Base-by-base conservation (phyloP, 2,329 filamentous ascomycete genomes). In the Fusarium bulbicola region DNA sequence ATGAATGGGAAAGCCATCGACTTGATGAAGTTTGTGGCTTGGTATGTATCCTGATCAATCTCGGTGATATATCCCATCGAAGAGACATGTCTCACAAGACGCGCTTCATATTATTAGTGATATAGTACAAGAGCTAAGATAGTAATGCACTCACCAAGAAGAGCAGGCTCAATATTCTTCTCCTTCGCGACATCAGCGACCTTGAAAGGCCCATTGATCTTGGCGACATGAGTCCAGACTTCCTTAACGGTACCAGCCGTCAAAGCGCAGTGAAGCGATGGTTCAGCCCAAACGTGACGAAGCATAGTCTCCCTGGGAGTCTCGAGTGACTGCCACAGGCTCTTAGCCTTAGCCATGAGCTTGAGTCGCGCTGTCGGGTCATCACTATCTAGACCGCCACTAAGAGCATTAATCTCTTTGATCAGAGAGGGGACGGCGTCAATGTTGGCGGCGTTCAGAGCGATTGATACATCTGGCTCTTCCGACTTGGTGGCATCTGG, bases 301-400 rank as follows among this genome's bases (percentile, higher is more conserved):
- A 86, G 80, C 80, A 86, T 85, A 0, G 84, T 84, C 76, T 87
- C 85, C 12, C 85, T 80, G 0, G 85, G 85, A 1, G 84, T 86
- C 71, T 87, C 85, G 1, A 85, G 77, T 0, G 83, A 80, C 34
- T 79, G 77, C 37, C 80, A 73, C 3, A 79, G 62, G 1, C 74
- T 68, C n/a, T 81, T 79, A 3, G 83, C 82, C 63, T 81, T 79
- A 4, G 77, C 68, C 20, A 81, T 71, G 6, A 85, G 74, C n/a
- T 76, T 73, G 9, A 80, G 72, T 3, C 82, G 79, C 5, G 72
- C 70, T 45, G 70, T 54, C 2, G 75, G 60, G 34, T 73, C 66
- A 46, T 68, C 43, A 12, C 26, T 43, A 34, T 46, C 14, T 12
- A 71, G 43, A 16, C 26, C 47, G 6, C 65, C 45, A 7, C 58